Conservation (phyloP, 345 rosid species). For the Chamaenerion angustifolium region DNA sequence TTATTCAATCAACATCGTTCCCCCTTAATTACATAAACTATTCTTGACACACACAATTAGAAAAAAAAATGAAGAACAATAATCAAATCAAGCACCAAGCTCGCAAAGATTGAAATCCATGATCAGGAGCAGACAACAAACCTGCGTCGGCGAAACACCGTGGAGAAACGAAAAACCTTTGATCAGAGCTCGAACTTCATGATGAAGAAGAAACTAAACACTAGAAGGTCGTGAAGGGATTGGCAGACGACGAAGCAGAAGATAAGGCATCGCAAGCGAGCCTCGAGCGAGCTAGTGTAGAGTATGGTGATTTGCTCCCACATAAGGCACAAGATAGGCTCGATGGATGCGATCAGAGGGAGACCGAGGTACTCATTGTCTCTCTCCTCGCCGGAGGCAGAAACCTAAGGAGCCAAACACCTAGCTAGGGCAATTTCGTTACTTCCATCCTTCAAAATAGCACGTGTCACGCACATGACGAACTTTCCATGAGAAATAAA, state of each 20-base stretch:
- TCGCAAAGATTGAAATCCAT: neutral
- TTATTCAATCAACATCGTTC: slow-evolving; percentile 8
- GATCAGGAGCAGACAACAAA: slow-evolving; percentile 6
- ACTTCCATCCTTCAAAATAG: too few species aligned
- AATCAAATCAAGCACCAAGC: too few species aligned
- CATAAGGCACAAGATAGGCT: slow-evolving; percentile 4
- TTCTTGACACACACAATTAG: neutral
- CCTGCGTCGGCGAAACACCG: slow-evolving; percentile 59
- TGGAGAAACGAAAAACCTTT: slow-evolving; percentile 13
- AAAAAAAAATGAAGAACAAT: neutral
- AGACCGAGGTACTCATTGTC: slow-evolving; percentile 4
- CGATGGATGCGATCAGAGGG: slow-evolving; percentile 3
- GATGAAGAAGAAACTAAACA: slow-evolving; percentile 7
- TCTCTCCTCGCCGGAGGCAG: neutral
- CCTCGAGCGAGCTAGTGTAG: slow-evolving; percentile 14
- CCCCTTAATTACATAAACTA: slow-evolving; percentile 3
- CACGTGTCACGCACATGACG: too few species aligned
- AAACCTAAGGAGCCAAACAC: slow-evolving; percentile 4
- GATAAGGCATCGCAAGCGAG: too few species aligned
- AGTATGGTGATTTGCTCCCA: slow-evolving; percentile 6
- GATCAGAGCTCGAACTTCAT: slow-evolving; percentile 7
- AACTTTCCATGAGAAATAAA: too few species aligned
- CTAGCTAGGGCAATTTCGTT: too few species aligned
- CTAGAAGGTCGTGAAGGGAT: too few species aligned
- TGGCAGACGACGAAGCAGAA: too few species aligned